Evolutionary conservation across 2,329 filamentous ascomycete species (phyloP), one percentile per base, ranked within the genome.

Genomic region (Tolypocladium ophioglossoides): DNA sequence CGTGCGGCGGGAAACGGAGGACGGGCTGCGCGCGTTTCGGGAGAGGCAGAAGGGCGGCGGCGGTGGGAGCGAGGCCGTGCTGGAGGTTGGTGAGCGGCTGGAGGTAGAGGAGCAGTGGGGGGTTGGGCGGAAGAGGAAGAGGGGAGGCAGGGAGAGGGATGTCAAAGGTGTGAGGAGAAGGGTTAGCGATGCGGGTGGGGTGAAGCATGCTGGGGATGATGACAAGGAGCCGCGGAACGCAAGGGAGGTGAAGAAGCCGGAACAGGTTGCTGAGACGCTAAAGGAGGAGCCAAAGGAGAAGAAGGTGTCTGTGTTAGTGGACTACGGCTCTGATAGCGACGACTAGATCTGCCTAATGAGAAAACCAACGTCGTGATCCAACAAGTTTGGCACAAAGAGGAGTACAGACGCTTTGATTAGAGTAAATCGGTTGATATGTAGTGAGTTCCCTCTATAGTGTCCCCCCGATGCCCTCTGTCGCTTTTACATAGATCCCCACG

Each of bases 21-120:
- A 79, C 27, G 75, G 80, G 7, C 66, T 87, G 20, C 72, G 71
- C 59, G 70, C 70, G 32, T 87, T 87, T 62, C 72, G 81, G 53
- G 70, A 73, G 64, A 71, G 73, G 62, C 79, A 80, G 68, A 69
- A 66, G 63, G 54, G 63, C 37, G 54, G 66, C 37, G 20, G 56
- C n/a, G 39, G 53, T 2, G 41, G 55, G 40, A 52, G 44, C 62
- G 63, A 57, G 41, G 55, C 52, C 53, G 55, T 22, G 56, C 58
- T 58, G 54, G 64, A 59, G 52, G 61, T 59, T 50, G 57, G 41
- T 10, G 54, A 50, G n/a, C 58, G 32, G 52, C 58, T 48, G 4
- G 68, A 68, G 56, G 69, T 53, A 41, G 54, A 53, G 46, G 68
- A 71, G 57, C 64, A 58, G 54, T 74, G 70, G 70, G 60, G 55